Evolutionary conservation across 768 basidiomycete species (phyloP), one percentile per base, ranked within the genome.

Genomic region (Xerocomellus amylosporus): DNA sequence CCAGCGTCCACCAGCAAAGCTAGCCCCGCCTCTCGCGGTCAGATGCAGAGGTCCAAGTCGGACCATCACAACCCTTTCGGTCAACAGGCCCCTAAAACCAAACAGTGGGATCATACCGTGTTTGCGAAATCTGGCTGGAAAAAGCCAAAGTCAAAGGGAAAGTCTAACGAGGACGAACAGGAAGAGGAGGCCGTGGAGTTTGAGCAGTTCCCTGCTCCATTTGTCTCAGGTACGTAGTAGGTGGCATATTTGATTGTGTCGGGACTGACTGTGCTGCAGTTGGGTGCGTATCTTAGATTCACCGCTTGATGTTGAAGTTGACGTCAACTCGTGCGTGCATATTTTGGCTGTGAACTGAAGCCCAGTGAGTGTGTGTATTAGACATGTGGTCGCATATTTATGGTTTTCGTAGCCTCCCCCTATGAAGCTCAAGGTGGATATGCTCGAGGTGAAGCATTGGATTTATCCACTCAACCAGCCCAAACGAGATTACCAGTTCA

Each of bases 401-500:
- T 36, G 46, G 22, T 30, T 38, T 46, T 24, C 44, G 8, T 58
- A 90, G 90, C 80, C 82, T 31, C 84, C 81, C 5, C 79, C 83
- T 1, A 92, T 94, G 88, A 92, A 89, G 70, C 75, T 92, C 26
- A 72, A 75, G 46, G 77, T 86, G 9, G 94, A 97, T 66, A 75
- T 83, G n/a, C 77, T 92, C 22, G 88, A 88, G 51, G 82, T 82
- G 7, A 86, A 83, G 60, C 88, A 90, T 47, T 98, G 94, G 87
- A 83, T 97, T 51, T 99, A 87, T 70, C 97, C 97, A 3, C 77
- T 89, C 14, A 98, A 98, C 66, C 79, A 82, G 33, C 83, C 88
- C 1, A 88, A 90, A 61, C 88, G 97, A 58, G 88, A 90, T 60
- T 99, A 98, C 64, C 97, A 99, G 63, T 95, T 80, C 68, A 96